These are phyloP conservation scores for Sutorius australiensis DNA, from an alignment of 768 basidiomycete genomes.

Conservation along the genomic window DNA sequence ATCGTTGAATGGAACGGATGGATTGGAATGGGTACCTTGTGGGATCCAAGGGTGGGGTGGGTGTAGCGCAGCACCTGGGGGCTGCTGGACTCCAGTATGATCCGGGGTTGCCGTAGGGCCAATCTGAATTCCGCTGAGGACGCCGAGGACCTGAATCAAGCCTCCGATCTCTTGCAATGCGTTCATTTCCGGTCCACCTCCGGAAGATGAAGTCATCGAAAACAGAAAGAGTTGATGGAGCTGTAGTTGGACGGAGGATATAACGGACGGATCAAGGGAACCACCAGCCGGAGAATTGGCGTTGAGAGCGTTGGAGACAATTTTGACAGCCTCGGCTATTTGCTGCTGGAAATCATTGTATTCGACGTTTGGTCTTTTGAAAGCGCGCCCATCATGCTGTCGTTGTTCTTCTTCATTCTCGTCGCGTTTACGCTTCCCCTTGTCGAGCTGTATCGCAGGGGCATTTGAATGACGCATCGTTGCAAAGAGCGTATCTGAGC, in stretches of 20 bases:
- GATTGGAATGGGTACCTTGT: constrained; percentile 16
- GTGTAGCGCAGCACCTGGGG: constrained; percentile 32
- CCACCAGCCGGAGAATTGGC: constrained; percentile 35
- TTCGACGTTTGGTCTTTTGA: constrained; percentile 46
- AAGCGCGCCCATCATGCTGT: constrained; percentile 26
- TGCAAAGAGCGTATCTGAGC: constrained; percentile 63
- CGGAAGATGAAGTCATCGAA: constrained; percentile 63
- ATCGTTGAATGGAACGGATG: constrained; percentile 37
- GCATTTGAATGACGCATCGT: constrained; percentile 62
- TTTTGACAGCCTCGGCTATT: constrained; percentile 56
- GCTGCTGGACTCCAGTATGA: constrained; percentile 21
- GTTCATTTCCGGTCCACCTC: constrained; percentile 50
- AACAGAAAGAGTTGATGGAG: constrained; percentile 79
- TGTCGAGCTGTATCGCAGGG: constrained; percentile 57
- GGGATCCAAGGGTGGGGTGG: constrained; percentile 31
- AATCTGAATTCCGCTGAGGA: constrained; percentile 75
- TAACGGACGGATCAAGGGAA: constrained; percentile 51
- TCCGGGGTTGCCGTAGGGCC: constrained; percentile 34
- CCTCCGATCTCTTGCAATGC: constrained; percentile 72
- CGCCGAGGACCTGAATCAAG: constrained; percentile 79
- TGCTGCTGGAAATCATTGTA: constrained; percentile 51
- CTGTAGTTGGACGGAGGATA: constrained; percentile 67
- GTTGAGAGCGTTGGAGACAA: constrained; percentile 49
- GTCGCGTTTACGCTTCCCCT: constrained; percentile 74
- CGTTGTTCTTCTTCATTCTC: constrained; percentile 36